Percentiles rank a stretch among this genome's conserved stretches.
Conservation (phyloP, 169 alveolate genomes). For the Perkinsus chesapeaki region DNA sequence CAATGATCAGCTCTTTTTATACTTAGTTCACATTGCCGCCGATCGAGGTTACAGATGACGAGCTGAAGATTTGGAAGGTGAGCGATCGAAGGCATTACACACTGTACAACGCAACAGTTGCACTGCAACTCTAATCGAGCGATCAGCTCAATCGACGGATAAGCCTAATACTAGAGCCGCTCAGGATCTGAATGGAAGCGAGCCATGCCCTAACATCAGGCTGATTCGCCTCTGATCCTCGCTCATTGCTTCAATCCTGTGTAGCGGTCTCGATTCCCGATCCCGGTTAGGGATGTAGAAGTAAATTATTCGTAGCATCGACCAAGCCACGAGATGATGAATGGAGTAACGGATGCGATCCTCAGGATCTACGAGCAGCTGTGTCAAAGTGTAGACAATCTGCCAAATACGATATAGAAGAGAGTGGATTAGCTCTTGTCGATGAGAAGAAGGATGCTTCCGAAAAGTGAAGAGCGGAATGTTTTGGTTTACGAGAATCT, state of each 20-base stretch:
- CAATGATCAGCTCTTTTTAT: neutral
- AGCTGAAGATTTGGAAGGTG: slow-evolving; percentile 19
- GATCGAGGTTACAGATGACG: slow-evolving; percentile 7
- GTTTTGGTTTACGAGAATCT: too few relatives aligned
- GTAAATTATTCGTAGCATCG: too few relatives aligned
- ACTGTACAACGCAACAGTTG: neutral
- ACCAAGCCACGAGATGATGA: too few relatives aligned
- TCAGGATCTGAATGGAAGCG: too few relatives aligned
- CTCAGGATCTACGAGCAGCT: neutral
- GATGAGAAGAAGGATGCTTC: neutral
- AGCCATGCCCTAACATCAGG: too few relatives aligned
- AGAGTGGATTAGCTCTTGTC: neutral
- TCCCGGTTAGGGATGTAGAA: too few relatives aligned
- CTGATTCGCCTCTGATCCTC: too few relatives aligned
- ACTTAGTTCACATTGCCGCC: slow-evolving; percentile 24
- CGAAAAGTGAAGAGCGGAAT: neutral
- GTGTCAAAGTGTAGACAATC: neutral
- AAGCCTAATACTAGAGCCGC: too few relatives aligned
- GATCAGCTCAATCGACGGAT: too few relatives aligned
- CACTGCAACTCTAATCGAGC: too few relatives aligned
- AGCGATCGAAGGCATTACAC: neutral
- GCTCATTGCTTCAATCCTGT: too few relatives aligned
- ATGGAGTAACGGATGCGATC: neutral
- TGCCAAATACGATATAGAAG: neutral
- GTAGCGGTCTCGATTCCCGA: too few relatives aligned